phyloP scores from a whole-genome alignment of 2,329 filamentous ascomycete genomes.

The Scopulariopsis brevicaulis region DNA sequence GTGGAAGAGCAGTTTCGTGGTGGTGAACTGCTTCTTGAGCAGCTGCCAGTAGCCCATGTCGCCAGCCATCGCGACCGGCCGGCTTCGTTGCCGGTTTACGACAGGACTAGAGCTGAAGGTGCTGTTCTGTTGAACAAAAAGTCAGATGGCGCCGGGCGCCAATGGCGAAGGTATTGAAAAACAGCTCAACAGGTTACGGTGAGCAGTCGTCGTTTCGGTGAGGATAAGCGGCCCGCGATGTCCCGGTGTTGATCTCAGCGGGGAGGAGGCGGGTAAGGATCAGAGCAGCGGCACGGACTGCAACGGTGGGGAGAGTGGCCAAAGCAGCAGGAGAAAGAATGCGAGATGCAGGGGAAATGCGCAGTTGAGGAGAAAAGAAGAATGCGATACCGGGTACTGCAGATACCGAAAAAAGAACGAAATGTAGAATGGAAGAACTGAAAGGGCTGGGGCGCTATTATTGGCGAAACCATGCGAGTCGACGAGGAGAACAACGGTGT shows the following conservation, averaged over 20 bases:
- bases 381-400: background rate
- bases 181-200: background rate
- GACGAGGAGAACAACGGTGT: background rate
- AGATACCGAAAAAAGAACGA: background rate
- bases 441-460: background rate
- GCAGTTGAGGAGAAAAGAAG: background rate
- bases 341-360: background rate
- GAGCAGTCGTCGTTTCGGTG: background rate
- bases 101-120: background rate
- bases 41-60: constrained; percentile 30
- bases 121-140: background rate
- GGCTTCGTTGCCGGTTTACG: background rate
- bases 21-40: constrained; percentile 54
- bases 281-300: too few species aligned
- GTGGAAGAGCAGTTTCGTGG: constrained; percentile 67
- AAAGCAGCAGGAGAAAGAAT: background rate
- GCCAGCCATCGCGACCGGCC: constrained; percentile 18
- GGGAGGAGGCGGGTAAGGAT: too few species aligned
- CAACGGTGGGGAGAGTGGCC: too few species aligned
- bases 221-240: background rate
- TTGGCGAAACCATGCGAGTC: background rate
- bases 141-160: background rate
- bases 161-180: background rate
- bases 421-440: background rate
- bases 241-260: background rate